These are phyloP conservation scores for Lepidium campestre DNA, from an alignment of 441 rosid species.

Conservation along the genomic window DNA sequence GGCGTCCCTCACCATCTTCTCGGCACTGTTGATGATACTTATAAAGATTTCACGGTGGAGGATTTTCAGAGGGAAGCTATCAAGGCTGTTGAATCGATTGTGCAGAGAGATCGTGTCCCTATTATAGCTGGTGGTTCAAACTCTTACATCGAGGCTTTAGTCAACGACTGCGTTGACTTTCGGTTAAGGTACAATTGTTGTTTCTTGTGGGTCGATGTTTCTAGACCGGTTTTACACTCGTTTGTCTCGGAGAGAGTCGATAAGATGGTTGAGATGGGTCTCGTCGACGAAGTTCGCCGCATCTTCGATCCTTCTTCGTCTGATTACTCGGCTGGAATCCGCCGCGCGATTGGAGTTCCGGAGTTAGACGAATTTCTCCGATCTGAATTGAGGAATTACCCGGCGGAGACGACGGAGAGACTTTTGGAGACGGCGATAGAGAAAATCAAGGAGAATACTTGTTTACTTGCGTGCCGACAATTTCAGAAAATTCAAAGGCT, in stretches of 20 bases:
- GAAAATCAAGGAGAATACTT: slow-evolving; percentile 54
- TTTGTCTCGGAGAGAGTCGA: slow-evolving; percentile 63
- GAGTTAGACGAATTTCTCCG: slow-evolving; percentile 57
- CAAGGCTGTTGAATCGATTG: slow-evolving; percentile 34
- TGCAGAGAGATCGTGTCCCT: slow-evolving; percentile 40
- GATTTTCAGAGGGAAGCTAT: slow-evolving; percentile 46
- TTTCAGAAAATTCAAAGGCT: slow-evolving; percentile 51
- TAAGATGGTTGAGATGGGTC: slow-evolving; percentile 57
- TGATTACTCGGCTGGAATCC: slow-evolving; percentile 49
- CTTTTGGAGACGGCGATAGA: slow-evolving; percentile 45
- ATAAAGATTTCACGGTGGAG: slow-evolving; percentile 36
- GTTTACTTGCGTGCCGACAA: slow-evolving; percentile 50
- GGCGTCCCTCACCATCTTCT: slow-evolving; percentile 73
- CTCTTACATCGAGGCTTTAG: slow-evolving; percentile 59
- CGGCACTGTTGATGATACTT: slow-evolving; percentile 37
- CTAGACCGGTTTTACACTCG: slow-evolving; percentile 39
- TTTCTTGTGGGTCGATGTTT: slow-evolving; percentile 68
- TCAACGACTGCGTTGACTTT: slow-evolving; percentile 41
- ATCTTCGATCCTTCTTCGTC: slow-evolving; percentile 36
- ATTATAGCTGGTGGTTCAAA: slow-evolving; percentile 76
- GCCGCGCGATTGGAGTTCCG: slow-evolving; percentile 64
- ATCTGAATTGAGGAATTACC: slow-evolving; percentile 7
- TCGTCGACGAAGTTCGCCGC: slow-evolving; percentile 51
- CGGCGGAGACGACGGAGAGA: slow-evolving; percentile 24
- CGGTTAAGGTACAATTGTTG: slow-evolving; percentile 48